Evolutionary conservation across 176 grass and related monocot genomes (phyloP).

Genomic region (Zea luxurians): DNA sequence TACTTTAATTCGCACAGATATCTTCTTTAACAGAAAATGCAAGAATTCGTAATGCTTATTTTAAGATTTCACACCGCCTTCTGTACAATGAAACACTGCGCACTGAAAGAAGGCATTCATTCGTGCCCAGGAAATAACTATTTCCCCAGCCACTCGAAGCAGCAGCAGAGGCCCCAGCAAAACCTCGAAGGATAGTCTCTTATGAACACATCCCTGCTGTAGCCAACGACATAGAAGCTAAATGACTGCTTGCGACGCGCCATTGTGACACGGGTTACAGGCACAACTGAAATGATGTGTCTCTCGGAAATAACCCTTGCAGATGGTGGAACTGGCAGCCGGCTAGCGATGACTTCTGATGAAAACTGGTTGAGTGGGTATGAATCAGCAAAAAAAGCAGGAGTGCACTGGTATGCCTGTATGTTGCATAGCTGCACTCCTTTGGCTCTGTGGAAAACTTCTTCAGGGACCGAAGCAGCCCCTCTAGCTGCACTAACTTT

Average conservation of each 20-base stretch:
- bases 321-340: conserved; percentile 58
- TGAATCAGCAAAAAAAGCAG: conserved; percentile 90
- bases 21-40: conserved; percentile 3
- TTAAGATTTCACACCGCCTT: not conserved
- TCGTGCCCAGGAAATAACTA: conserved; percentile 22
- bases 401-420: conserved; percentile 89
- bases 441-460: conserved; percentile 78
- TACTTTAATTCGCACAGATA: not conserved
- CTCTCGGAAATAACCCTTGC: conserved; percentile 77
- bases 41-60: conserved; percentile 2
- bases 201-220: conserved; percentile 71
- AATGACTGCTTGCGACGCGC: conserved; percentile 53
- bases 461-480: conserved; percentile 78
- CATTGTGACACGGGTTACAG: conserved; percentile 84
- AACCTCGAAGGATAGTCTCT: conserved; percentile 78
- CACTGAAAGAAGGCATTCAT: not conserved
- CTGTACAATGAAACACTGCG: not conserved
- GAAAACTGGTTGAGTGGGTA: conserved; percentile 86
- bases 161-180: conserved; percentile 87
- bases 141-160: conserved; percentile 74
- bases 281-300: conserved; percentile 78
- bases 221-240: conserved; percentile 77
- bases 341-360: conserved; percentile 66
- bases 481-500: conserved; percentile 73
- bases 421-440: conserved; percentile 89